phyloP scores from a whole-genome alignment of 1,284 basidiomycete genomes.

The Ganoderma boninense region DNA sequence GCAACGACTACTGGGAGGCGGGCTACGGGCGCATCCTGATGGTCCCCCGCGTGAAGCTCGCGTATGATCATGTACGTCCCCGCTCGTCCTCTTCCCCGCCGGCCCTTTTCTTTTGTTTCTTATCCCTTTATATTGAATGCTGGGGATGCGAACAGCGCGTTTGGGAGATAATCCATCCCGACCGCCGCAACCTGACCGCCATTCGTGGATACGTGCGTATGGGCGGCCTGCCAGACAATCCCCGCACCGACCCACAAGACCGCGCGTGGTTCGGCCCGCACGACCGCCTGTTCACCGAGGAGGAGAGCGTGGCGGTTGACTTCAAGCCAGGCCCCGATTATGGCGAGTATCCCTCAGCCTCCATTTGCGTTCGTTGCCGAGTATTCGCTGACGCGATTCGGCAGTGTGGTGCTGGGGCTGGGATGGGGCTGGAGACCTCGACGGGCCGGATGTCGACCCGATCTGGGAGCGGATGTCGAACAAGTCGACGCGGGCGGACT shows the following conservation, averaged over 20 bases:
- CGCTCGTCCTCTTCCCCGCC: not conserved
- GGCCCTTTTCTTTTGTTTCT: slow-evolving; percentile 12
- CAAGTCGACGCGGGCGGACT: slow-evolving; percentile 63
- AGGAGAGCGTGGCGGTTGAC: slow-evolving; percentile 80
- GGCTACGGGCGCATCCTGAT: slow-evolving; percentile 96
- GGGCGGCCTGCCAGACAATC: slow-evolving; percentile 93
- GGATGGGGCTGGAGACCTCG: slow-evolving; percentile 96
- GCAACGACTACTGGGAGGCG: slow-evolving; percentile 93
- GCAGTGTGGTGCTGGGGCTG: slow-evolving; percentile 98
- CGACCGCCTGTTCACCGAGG: slow-evolving; percentile 88
- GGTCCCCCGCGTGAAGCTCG: slow-evolving; percentile 95
- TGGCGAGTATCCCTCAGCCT: slow-evolving; percentile 62
- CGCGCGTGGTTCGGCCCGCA: slow-evolving; percentile 95
- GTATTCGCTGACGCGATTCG: not conserved
- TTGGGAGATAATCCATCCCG: slow-evolving; percentile 92
- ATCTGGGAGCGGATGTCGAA: slow-evolving; percentile 91
- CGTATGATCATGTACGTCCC: slow-evolving; percentile 83
- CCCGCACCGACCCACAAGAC: slow-evolving; percentile 93
- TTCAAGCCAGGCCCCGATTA: slow-evolving; percentile 87
- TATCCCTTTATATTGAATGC: not conserved
- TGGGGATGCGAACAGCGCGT: slow-evolving; percentile 67
- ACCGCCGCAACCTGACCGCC: slow-evolving; percentile 88
- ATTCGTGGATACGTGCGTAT: slow-evolving; percentile 91
- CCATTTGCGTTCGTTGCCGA: not conserved
- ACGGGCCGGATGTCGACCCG: slow-evolving; percentile 94